These are phyloP conservation scores for Ottelia alismoides DNA, from an alignment of 106 monocot genomes.

Conservation along the genomic window DNA sequence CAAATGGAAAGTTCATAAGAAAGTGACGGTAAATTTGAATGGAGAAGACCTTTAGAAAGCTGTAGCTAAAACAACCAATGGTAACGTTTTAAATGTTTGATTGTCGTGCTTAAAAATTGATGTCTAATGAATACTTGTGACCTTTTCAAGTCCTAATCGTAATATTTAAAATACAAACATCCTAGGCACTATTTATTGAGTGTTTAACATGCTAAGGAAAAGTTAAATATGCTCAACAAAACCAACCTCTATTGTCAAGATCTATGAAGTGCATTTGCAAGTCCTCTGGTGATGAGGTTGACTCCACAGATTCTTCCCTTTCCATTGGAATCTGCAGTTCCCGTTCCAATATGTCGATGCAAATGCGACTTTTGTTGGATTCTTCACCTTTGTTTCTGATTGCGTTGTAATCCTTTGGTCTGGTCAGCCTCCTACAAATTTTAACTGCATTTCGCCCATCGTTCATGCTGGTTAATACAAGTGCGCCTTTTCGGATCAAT, in stretches of 20 bases:
- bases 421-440: constrained; percentile 76
- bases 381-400: constrained; percentile 64
- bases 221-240: constrained; percentile 11
- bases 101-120: too few relatives aligned
- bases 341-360: constrained; percentile 78
- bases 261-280: constrained; percentile 77
- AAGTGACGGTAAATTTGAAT: too few relatives aligned
- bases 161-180: too few relatives aligned
- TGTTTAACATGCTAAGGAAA: too few relatives aligned
- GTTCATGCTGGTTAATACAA: constrained; percentile 30
- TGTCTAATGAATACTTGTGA: too few relatives aligned
- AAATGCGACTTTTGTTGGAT: constrained; percentile 71
- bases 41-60: too few relatives aligned
- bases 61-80: too few relatives aligned
- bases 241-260: constrained; percentile 82
- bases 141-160: too few relatives aligned
- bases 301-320: constrained; percentile 40
- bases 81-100: too few relatives aligned
- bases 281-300: constrained; percentile 53
- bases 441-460: constrained; percentile 62
- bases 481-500: constrained; percentile 69
- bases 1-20: too few relatives aligned
- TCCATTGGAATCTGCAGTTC: constrained; percentile 54
- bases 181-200: too few relatives aligned
- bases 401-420: constrained; percentile 56